Base-by-base conservation (phyloP, 192 early-diverging fungal species). In the Funneliformis mosseae region DNA sequence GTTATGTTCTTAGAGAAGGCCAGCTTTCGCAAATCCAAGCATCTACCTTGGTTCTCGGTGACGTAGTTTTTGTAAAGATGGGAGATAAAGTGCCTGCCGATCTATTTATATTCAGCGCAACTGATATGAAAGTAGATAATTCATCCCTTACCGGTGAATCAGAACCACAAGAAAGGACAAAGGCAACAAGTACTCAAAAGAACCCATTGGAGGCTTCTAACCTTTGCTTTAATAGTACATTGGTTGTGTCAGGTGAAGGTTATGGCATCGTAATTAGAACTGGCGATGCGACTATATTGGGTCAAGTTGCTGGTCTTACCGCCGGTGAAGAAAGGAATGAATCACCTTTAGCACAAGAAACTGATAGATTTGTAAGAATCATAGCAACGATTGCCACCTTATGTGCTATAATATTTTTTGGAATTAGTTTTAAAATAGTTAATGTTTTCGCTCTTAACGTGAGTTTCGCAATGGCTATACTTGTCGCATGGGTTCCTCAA, bases 11-110 rank as follows among this genome's bases (percentile, higher is more conserved):
- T 55, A 94, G 97, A 64, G 95, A 95, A 21, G 90, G 91, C 61
- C 92, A 89, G 76, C 88, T 95, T 0, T 71, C 82, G 10, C 90
- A 94, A 61, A 85, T 94, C 38, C 84, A 89, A 43, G 95, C 96
- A 5, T 76, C 88, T 5, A 90, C 92, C 5, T 83, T 99, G 2
- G 96, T 98, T 21, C 83, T 88, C 0, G 97, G 97, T 66, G 97
- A 99, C 80, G 84, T 99, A 69, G 93, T 98, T 33, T 95, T 92
- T 80, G 85, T 97, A 38, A 91, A 92, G 63, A 94, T 94, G 89
- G 97, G 97, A 71, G 96, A 99, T 88, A 99, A 99, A 84, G 84
- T 96, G 12, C 97, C 97, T 3, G 97, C 97, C 1, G 97, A 99
- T 89, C 84, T 97, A 64, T 90, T 88, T 78, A 79, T 99, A 43